A percentile compares a stretch with the other conserved stretches of the same genome.
Evolutionary conservation across 1,284 basidiomycete genomes (phyloP).

Genomic region (Moniliophthora roreri): DNA sequence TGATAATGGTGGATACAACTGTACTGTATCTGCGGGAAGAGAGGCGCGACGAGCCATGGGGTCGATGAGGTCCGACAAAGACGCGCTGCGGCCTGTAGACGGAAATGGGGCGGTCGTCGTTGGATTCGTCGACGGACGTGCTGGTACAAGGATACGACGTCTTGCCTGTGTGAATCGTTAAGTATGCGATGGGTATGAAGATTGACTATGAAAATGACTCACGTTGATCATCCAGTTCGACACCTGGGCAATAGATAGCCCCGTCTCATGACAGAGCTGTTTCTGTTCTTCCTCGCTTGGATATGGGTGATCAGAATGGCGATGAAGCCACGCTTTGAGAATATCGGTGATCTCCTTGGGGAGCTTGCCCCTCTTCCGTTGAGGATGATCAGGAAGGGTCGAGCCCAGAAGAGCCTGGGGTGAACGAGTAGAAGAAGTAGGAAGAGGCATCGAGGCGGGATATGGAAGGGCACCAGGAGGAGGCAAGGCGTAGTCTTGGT

Average conservation of each 20-base stretch:
- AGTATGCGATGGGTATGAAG: not conserved
- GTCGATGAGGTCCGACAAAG: conserved; percentile 42
- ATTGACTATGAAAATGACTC: conserved; percentile 33
- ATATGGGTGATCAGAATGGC: conserved; percentile 87
- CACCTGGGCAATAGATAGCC: conserved; percentile 85
- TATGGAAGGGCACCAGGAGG: conserved; percentile 33
- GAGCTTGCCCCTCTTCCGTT: conserved; percentile 81
- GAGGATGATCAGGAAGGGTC: conserved; percentile 68
- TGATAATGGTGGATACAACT: conserved; percentile 73
- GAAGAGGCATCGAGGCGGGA: conserved; percentile 40
- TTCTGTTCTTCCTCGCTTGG: conserved; percentile 92
- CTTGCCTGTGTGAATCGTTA: conserved; percentile 51
- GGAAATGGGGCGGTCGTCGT: conserved; percentile 73
- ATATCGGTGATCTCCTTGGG: conserved; percentile 90
- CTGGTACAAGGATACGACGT: conserved; percentile 78
- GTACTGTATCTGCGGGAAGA: conserved; percentile 56
- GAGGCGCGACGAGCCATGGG: conserved; percentile 39
- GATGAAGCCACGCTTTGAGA: conserved; percentile 88
- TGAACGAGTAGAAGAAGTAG: conserved; percentile 52
- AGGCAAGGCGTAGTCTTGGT: conserved; percentile 40
- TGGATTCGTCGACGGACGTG: conserved; percentile 69
- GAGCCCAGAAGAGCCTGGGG: conserved; percentile 51
- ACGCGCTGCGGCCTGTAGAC: conserved; percentile 45
- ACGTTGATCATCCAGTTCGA: conserved; percentile 93
- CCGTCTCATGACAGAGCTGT: conserved; percentile 81